Percentiles rank a stretch among this genome's conserved stretches.
phyloP scores from a whole-genome alignment of 331 rosid genomes.

The Malus hybrid region DNA sequence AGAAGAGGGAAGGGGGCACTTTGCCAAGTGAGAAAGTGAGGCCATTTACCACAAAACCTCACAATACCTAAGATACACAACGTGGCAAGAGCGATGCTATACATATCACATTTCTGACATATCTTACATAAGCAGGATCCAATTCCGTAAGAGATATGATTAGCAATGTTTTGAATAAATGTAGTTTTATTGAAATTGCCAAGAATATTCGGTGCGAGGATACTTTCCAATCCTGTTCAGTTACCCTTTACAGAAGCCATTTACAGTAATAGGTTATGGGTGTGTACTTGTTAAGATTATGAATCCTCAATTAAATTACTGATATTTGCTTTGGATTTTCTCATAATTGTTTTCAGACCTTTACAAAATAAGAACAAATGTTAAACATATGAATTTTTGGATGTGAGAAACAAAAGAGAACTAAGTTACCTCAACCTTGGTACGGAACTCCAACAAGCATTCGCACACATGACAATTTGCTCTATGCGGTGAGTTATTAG shows the following conservation, averaged over 20 bases:
- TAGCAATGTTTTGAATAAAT: neutral
- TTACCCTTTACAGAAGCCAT: neutral
- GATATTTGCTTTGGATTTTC: too few relatives aligned
- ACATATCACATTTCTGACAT: neutral
- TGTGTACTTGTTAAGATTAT: neutral
- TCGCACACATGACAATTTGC: conserved; percentile 95
- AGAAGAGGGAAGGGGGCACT: neutral
- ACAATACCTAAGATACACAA: neutral
- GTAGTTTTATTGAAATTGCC: neutral
- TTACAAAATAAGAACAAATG: too few relatives aligned
- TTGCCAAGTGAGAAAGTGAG: neutral
- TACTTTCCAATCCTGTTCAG: neutral
- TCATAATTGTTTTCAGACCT: too few relatives aligned
- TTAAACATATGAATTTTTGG: neutral
- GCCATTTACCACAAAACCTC: neutral
- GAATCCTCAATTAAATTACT: neutral
- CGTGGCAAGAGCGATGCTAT: neutral
- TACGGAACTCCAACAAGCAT: conserved; percentile 65
- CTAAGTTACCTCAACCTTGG: conserved; percentile 63
- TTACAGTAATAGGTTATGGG: neutral
- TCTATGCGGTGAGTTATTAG: conserved; percentile 62
- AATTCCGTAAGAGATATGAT: neutral
- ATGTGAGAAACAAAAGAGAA: conserved; percentile 1
- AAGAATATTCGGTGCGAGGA: too few relatives aligned
- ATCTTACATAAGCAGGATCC: neutral